These are phyloP conservation scores for Luffa aegyptiaca DNA, from an alignment of 306 rosid species.

Conservation along the genomic window DNA sequence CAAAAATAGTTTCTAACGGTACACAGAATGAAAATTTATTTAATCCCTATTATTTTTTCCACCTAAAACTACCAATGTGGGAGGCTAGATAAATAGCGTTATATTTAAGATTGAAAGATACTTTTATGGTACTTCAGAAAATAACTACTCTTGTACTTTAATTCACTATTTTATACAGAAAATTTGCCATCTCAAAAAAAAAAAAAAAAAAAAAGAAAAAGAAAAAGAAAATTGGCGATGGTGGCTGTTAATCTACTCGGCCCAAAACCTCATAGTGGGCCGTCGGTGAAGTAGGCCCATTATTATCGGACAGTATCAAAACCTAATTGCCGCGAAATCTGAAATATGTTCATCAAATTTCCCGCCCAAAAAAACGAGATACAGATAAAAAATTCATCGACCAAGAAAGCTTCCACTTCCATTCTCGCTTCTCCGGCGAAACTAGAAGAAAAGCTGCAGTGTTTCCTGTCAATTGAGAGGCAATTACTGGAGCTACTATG, in stretches of 20 bases:
- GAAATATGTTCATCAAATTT: not conserved
- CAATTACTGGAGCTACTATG: constrained; percentile 26
- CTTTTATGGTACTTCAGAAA: no score
- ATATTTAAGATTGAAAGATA: no score
- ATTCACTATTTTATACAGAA: not conserved
- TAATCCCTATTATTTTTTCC: no score
- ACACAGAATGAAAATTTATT: no score
- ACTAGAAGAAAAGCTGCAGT: not conserved
- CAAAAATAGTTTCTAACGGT: no score
- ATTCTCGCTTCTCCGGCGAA: not conserved
- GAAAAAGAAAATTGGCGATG: not conserved
- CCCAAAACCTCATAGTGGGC: not conserved
- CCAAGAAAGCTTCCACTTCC: not conserved
- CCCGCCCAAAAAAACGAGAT: constrained; percentile 26
- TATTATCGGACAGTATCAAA: not conserved
- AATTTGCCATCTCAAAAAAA: no score
- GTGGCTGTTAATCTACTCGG: not conserved
- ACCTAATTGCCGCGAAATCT: constrained; percentile 22
- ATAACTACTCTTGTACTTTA: no score
- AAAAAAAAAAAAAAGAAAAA: no score
- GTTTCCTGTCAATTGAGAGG: not conserved
- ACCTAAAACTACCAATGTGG: no score
- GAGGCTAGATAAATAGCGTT: no score
- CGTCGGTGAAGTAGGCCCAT: not conserved
- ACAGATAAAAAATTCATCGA: not conserved